A percentile compares a stretch with the other conserved stretches of the same genome.
These are phyloP conservation scores for Olyra latifolia DNA, from an alignment of 176 grass and related monocot species.

Conservation along the genomic window DNA sequence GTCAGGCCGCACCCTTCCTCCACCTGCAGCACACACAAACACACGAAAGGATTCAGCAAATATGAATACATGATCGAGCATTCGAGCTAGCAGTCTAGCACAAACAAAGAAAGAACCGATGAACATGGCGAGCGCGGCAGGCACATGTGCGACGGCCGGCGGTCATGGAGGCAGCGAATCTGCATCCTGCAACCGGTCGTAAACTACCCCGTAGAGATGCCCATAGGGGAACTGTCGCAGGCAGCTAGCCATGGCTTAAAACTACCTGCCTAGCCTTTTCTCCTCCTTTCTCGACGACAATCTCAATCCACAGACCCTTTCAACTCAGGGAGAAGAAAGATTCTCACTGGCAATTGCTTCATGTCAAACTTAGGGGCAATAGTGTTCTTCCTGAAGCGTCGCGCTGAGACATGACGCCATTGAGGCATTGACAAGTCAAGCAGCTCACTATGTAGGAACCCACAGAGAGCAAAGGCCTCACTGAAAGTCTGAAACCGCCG, in stretches of 20 bases:
- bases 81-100: too few relatives aligned
- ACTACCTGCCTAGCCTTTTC: constrained; percentile 22
- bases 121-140: background rate
- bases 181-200: background rate
- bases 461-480: background rate
- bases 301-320: background rate
- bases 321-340: constrained; percentile 27
- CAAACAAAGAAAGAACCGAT: background rate
- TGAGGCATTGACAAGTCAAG: constrained; percentile 18
- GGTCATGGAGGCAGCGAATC: constrained; percentile 24
- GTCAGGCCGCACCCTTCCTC: constrained; percentile 80
- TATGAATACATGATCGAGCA: too few relatives aligned
- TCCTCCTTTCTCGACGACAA: constrained; percentile 37
- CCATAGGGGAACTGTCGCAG: background rate
- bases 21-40: constrained; percentile 39
- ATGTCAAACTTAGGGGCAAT: background rate
- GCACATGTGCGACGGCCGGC: background rate
- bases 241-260: background rate
- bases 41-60: background rate
- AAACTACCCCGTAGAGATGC: background rate
- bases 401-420: constrained; percentile 25
- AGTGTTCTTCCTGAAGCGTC: constrained; percentile 12
- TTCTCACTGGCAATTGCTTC: constrained; percentile 17
- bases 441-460: background rate
- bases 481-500: constrained; percentile 12